phyloP scores from a whole-genome alignment of 306 rosid species.

The Pachyrhizus erosus region DNA sequence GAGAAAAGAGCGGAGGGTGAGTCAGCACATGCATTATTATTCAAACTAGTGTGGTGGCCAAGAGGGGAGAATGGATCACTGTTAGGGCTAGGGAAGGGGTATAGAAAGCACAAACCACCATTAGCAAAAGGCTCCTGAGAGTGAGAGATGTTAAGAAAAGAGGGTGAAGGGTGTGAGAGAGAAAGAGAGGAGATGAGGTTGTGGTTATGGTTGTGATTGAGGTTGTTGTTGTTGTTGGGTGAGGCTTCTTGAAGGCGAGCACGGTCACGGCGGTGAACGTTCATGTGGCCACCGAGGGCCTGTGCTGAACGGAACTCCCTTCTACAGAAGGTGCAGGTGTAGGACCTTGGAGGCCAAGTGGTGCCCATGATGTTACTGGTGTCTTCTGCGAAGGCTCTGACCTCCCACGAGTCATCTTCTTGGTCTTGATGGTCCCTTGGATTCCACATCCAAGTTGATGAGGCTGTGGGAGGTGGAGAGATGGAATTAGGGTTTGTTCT shows the following conservation, averaged over 20 bases:
- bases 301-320: slow-evolving; percentile 83
- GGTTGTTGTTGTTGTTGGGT: background rate
- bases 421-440: slow-evolving; percentile 51
- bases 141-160: background rate
- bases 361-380: slow-evolving; percentile 71
- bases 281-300: slow-evolving; percentile 93
- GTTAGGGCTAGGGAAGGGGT: slow-evolving; percentile 63
- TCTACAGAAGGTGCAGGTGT: slow-evolving; percentile 75
- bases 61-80: background rate
- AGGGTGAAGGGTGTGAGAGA: background rate
- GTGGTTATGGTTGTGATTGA: background rate
- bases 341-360: slow-evolving; percentile 90
- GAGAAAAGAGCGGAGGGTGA: slow-evolving; percentile 59
- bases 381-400: slow-evolving; percentile 77
- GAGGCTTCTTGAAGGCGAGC: slow-evolving; percentile 64
- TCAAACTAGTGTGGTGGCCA: background rate
- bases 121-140: slow-evolving; percentile 52
- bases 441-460: slow-evolving; percentile 63
- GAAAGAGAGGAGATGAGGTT: background rate
- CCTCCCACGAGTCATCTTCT: slow-evolving; percentile 88
- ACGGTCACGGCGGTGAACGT: slow-evolving; percentile 91
- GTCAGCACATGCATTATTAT: slow-evolving; percentile 42
- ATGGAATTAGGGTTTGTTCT: slow-evolving; percentile 49
- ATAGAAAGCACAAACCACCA: slow-evolving; percentile 58
- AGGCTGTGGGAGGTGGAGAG: background rate